Base-by-base conservation (phyloP, 2,329 filamentous ascomycete species). In the Thelonectria olida region DNA sequence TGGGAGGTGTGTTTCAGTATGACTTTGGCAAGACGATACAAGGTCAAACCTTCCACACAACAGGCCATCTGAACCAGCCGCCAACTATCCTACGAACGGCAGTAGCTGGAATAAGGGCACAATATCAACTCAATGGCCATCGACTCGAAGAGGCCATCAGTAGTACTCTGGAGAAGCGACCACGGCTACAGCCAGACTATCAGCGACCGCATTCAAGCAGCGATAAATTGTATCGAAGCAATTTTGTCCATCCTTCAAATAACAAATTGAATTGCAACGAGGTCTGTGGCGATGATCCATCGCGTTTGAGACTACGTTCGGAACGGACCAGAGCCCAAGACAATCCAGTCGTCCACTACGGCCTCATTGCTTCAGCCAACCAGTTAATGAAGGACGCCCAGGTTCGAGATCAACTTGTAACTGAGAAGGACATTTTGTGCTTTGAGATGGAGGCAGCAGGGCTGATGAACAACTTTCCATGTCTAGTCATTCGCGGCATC, bases 401-500 rank as follows among this genome's bases (percentile, higher is more conserved):
- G 36, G 8, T n/a, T 39, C 15, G 36, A 19, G 36, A 39, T 39
- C 15, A n/a, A 4, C 36, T 39, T 19, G 36, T 15, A 4, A 3
- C 3, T 17, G 36, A 39, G 17, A 19, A n/a, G 17, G 12, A 39
- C 12, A n/a, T n/a, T n/a, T 19, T 39, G 17, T 39, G 36, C n/a
- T 39, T 39, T n/a, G 36, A 48, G 12, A 53, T 56, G 51, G 49
- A 65, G 28, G 71, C 67, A 1, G 36, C 36, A 7, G 36, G 36
- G 12, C 9, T 39, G 36, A 66, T 59, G 55, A 61, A 66, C 7
- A 58, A 62, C 1, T 66, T 76, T 5, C 73, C 72, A 0, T 79
- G 73, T 20, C 28, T 79, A 0, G 67, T 75, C 0, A 73, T 80
- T 15, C 70, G 76, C 2, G 77, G 76, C 0, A 75, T 79, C 1